Evolutionary conservation across 2,329 filamentous ascomycete genomes (phyloP), one percentile per base, ranked within the genome.

Genomic region (Cladophialophora exuberans): DNA sequence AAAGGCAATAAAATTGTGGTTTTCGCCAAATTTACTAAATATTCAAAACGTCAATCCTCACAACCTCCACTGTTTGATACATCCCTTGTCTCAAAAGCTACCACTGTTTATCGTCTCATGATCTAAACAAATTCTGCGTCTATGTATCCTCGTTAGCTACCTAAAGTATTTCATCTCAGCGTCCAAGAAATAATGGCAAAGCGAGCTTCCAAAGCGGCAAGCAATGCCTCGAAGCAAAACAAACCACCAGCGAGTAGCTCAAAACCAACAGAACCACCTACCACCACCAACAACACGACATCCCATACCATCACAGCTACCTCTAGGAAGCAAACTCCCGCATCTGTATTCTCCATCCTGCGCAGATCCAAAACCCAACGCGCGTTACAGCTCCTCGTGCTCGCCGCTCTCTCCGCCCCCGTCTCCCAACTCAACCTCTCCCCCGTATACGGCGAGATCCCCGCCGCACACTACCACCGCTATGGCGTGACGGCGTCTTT

Each of bases 401-500:
- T 77, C 18, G 66, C 70, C 15, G 73, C 72, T 1, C 65, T 69
- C 28, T 76, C 70, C 57, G 74, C 75, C 4, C 69, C 70, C 26
- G 63, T 76, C 20, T 76, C 74, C 28, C 84, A 90, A 67, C 78
- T 91, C 59, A 86, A 83, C 33, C 78, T 97, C 28, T 89, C 90
- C 17, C 94, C 94, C 1, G 88, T 95, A 9, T 97, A 95, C 72
- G 94, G 94, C 48, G 85, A 86, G 13, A 89, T 96, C 31, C 89
- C 93, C 1, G 79, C 90, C 1, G 81, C 83, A 1, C 77, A 87
- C 62, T 88, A 86, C 70, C 93, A 97, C 69, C 74, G 79, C 47
- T 81, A 82, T 67, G 79, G 85, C 57, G 76, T 90, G 59, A 84
- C 84, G 64, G 75, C 82, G 3, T 85, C 83, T 23, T 83, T 85